These are phyloP conservation scores for Tuber microsphaerosporum DNA, from an alignment of 495 filamentous ascomycete genomes.

Conservation along the genomic window DNA sequence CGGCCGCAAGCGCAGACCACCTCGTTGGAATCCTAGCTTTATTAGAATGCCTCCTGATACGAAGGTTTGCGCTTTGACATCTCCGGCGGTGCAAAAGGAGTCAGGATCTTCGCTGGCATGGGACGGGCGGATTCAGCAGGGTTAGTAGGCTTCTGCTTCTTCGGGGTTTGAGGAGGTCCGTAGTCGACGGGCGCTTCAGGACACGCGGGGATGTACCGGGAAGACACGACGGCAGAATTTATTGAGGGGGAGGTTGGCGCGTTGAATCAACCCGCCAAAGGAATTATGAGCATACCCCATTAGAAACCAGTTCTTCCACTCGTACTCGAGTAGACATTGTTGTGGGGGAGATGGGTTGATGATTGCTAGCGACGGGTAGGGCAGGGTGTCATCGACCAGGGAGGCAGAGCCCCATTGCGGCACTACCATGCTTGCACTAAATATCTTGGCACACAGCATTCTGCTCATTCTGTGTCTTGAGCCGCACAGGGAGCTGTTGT, in stretches of 20 bases:
- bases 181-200: conserved; percentile 32
- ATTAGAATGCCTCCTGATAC: conserved; percentile 78
- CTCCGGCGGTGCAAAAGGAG: conserved; percentile 5
- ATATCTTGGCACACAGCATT: too few relatives aligned
- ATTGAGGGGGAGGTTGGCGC: neutral
- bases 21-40: conserved; percentile 72
- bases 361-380: too few relatives aligned
- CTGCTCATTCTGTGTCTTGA: too few relatives aligned
- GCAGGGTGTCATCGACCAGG: too few relatives aligned
- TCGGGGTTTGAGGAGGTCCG: conserved; percentile 14
- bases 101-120: conserved; percentile 10
- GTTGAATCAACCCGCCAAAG: neutral
- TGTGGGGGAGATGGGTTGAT: too few relatives aligned
- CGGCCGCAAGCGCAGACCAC: conserved; percentile 80
- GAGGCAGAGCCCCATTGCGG: too few relatives aligned
- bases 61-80: conserved; percentile 46
- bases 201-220: conserved; percentile 40
- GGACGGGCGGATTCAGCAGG: neutral
- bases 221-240: neutral
- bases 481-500: too few relatives aligned
- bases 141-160: conserved; percentile 24
- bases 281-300: neutral
- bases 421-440: too few relatives aligned
- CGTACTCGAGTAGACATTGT: too few relatives aligned
- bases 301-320: neutral